These are phyloP conservation scores for Leucocoprinus leucothites DNA, from an alignment of 768 basidiomycete genomes.

Conservation along the genomic window DNA sequence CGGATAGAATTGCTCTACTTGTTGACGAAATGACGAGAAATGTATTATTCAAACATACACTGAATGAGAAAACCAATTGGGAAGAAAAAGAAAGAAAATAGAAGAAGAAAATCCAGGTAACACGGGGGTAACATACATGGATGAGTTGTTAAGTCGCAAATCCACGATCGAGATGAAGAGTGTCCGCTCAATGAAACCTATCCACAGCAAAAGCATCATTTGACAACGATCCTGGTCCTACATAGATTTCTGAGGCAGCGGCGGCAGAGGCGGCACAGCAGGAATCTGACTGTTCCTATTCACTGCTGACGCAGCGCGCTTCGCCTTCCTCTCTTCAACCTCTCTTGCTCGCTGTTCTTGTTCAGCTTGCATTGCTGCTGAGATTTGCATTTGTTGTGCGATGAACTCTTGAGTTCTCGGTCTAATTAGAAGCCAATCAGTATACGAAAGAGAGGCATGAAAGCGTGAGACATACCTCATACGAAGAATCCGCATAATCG, in stretches of 20 bases:
- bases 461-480: slow-evolving; percentile 65
- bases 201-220: too few relatives aligned
- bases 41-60: too few relatives aligned
- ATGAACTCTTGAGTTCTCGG: slow-evolving; percentile 84
- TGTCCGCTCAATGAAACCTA: not conserved
- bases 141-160: too few relatives aligned
- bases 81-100: too few relatives aligned
- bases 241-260: slow-evolving; percentile 4
- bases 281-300: slow-evolving; percentile 31
- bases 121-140: not conserved
- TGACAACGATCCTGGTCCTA: not conserved
- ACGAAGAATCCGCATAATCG: slow-evolving; percentile 89
- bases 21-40: too few relatives aligned
- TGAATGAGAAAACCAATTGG: too few relatives aligned
- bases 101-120: too few relatives aligned
- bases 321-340: slow-evolving; percentile 53
- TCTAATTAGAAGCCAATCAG: slow-evolving; percentile 34
- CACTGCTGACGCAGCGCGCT: slow-evolving; percentile 39
- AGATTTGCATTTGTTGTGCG: slow-evolving; percentile 79
- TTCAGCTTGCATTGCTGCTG: slow-evolving; percentile 79
- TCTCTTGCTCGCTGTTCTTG: slow-evolving; percentile 72
- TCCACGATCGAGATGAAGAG: not conserved
- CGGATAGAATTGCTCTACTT: too few relatives aligned
- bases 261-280: slow-evolving; percentile 36
- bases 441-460: not conserved